Conservation (phyloP, 176 grass and related monocot species). For the Melocanna baccifera region DNA sequence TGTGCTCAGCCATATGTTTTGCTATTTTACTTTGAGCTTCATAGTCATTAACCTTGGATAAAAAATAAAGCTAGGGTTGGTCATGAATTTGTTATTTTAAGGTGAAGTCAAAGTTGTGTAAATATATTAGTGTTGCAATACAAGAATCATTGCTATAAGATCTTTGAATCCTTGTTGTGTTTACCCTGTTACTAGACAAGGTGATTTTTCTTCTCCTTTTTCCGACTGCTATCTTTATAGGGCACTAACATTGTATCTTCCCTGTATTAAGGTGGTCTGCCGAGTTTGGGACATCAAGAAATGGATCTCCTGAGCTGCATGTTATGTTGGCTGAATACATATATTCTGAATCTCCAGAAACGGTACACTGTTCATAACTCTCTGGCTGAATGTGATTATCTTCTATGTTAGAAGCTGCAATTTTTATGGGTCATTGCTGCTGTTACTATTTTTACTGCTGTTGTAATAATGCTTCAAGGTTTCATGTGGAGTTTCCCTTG, state of each 20-base stretch:
- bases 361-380: constrained; percentile 54
- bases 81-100: neutral
- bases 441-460: constrained; percentile 18
- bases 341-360: constrained; percentile 89
- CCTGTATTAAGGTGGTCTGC: constrained; percentile 77
- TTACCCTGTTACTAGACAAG: constrained; percentile 3
- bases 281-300: constrained; percentile 72
- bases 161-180: neutral
- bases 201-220: constrained; percentile 15
- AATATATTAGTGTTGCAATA: neutral
- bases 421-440: neutral
- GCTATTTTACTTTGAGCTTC: neutral
- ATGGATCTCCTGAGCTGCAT: constrained; percentile 80
- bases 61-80: neutral
- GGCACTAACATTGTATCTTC: constrained; percentile 21
- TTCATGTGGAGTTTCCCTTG: constrained; percentile 32
- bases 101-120: neutral
- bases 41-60: neutral
- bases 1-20: neutral
- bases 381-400: constrained; percentile 17
- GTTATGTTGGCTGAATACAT: constrained; percentile 94
- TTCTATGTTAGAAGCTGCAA: constrained; percentile 11
- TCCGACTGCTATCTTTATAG: constrained; percentile 4
- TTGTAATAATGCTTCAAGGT: neutral
- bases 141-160: neutral